Evolutionary conservation across 352 stramenopile genomes (phyloP).

Genomic region (Phytophthora fragariaefolia): DNA sequence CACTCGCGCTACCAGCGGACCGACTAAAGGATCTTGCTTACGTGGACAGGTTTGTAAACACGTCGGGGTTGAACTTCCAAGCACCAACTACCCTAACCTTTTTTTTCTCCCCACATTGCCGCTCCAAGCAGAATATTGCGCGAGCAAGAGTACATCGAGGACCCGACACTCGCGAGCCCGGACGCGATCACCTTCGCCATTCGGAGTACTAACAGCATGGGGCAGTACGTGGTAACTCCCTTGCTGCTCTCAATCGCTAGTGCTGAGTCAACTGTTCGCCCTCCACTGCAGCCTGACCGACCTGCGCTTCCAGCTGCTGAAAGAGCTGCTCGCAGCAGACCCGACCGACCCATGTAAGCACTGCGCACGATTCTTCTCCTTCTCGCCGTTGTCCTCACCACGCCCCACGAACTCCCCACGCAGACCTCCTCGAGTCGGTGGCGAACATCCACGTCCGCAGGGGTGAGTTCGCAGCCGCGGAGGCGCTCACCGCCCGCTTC

Average conservation of each 20-base stretch:
- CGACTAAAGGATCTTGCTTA: slow-evolving; percentile 40
- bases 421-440: slow-evolving; percentile 56
- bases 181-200: slow-evolving; percentile 45
- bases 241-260: background rate
- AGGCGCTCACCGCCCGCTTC: slow-evolving; percentile 43
- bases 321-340: slow-evolving; percentile 40
- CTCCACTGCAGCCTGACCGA: slow-evolving; percentile 41
- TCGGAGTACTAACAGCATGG: slow-evolving; percentile 43
- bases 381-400: too few relatives aligned
- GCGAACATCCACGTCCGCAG: slow-evolving; percentile 53
- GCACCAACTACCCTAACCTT: background rate
- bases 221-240: slow-evolving; percentile 37
- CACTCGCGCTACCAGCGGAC: slow-evolving; percentile 34
- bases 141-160: slow-evolving; percentile 55
- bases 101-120: background rate
- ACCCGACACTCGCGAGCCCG: slow-evolving; percentile 39
- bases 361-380: background rate
- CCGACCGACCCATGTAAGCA: slow-evolving; percentile 47
- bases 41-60: slow-evolving; percentile 45
- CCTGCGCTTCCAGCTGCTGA: slow-evolving; percentile 48
- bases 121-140: slow-evolving; percentile 42
- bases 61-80: background rate
- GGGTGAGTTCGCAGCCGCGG: slow-evolving; percentile 38
- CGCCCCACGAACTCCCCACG: too few relatives aligned
- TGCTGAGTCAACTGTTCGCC: too few relatives aligned